Evolutionary conservation across 768 basidiomycete species (phyloP).

Genomic region (Amanita molliuscula): DNA sequence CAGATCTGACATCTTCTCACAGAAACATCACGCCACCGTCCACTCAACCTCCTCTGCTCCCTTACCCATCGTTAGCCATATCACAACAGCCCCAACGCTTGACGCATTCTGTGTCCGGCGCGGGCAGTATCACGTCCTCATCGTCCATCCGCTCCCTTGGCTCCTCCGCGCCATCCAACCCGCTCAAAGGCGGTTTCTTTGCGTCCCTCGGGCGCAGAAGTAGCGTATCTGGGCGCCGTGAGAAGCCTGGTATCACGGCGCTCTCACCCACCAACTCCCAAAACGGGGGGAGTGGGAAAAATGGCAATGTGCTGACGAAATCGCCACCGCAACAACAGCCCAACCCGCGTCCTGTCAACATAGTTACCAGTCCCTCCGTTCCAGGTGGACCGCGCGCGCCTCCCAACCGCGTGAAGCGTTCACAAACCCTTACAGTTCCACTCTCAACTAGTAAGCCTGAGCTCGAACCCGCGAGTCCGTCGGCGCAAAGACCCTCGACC

Average conservation of each 20-base stretch:
- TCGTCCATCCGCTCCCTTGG: conserved; percentile 40
- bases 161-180: conserved; percentile 26
- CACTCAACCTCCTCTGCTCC: conserved; percentile 44
- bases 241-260: conserved; percentile 3
- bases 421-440: conserved; percentile 48
- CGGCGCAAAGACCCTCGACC: neutral
- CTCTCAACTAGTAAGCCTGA: conserved; percentile 16
- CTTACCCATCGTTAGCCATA: conserved; percentile 64
- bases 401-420: conserved; percentile 49
- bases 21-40: conserved; percentile 43
- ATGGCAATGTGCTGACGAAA: neutral
- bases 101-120: conserved; percentile 21
- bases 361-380: conserved; percentile 22
- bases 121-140: conserved; percentile 28
- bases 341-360: conserved; percentile 1
- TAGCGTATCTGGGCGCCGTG: conserved; percentile 28
- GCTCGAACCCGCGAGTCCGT: neutral
- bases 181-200: conserved; percentile 57
- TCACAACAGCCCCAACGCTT: conserved; percentile 19
- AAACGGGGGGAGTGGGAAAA: neutral
- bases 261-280: conserved; percentile 12
- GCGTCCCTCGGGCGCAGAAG: conserved; percentile 64
- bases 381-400: conserved; percentile 71
- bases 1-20: conserved; percentile 50
- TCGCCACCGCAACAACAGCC: neutral